Evolutionary conservation across 2,329 filamentous ascomycete genomes (phyloP), one percentile per base, ranked within the genome.

Genomic region (Cordyceps cateniannulata): DNA sequence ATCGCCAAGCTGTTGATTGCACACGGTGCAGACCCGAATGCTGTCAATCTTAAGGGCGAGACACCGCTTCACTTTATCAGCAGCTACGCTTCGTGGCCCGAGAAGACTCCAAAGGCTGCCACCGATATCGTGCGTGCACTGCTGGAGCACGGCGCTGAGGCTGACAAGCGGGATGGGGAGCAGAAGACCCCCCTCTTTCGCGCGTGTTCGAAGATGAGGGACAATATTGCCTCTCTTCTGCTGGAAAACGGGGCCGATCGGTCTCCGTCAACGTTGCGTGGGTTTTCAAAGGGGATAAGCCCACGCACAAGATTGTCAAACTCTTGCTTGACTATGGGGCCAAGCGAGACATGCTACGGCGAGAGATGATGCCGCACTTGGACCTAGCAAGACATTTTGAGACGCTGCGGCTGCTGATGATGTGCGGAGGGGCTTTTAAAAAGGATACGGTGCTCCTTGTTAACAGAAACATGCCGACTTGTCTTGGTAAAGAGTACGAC

Each of bases 21-120:
- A 12, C 29, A 48, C 3, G 57, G 57, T 35, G 57, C 57, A 10
- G 29, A 60, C 4, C 27, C 49, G 8, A 47, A 48, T n/a, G n/a
- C 20, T 25, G 16, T 5, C 3, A 9, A n/a, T n/a, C n/a, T n/a
- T n/a, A n/a, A 12, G 4, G 49, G 49, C n/a, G 16, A n/a, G 5
- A 52, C 49, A 5, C 49, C 57, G 3, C 49, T 60, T 22, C 49
- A 60, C n/a, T n/a, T n/a, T n/a, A n/a, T n/a, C n/a, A n/a, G n/a
- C n/a, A n/a, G n/a, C n/a, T n/a, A n/a, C n/a, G n/a, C n/a, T n/a
- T n/a, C n/a, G n/a, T n/a, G n/a, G n/a, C n/a, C n/a, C n/a, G n/a
- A n/a, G n/a, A n/a, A n/a, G n/a, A n/a, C n/a, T n/a, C n/a, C n/a
- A n/a, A n/a, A n/a, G n/a, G n/a, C n/a, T n/a, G n/a, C n/a, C n/a